phyloP scores from a whole-genome alignment of 805 yeast genomes.

The Candida hungchunana region DNA sequence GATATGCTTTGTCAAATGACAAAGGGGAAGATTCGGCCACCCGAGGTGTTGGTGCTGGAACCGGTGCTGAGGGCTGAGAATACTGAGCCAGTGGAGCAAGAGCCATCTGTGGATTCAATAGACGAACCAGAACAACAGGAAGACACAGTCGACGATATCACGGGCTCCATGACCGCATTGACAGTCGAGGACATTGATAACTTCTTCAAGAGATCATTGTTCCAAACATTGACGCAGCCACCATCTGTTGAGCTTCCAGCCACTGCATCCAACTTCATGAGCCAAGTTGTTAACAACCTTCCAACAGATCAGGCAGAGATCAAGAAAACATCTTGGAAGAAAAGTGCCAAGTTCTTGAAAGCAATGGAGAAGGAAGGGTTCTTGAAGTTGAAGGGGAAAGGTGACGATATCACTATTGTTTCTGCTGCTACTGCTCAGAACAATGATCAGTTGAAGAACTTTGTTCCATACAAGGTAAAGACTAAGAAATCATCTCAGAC shows the following conservation, averaged over 20 bases:
- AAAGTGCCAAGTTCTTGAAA: slow-evolving; percentile 78
- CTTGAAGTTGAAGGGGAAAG: slow-evolving; percentile 75
- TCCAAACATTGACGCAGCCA: slow-evolving; percentile 61
- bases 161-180: slow-evolving; percentile 27
- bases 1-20: slow-evolving; percentile 52
- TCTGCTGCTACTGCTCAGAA: slow-evolving; percentile 42
- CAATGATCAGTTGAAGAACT: slow-evolving; percentile 48
- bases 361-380: slow-evolving; percentile 77
- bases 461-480: slow-evolving; percentile 55
- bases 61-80: no score
- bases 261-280: slow-evolving; percentile 69
- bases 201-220: slow-evolving; percentile 64
- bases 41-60: background rate
- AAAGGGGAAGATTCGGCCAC: slow-evolving; percentile 8
- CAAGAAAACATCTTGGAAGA: slow-evolving; percentile 86
- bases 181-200: slow-evolving; percentile 66
- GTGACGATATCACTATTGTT: slow-evolving; percentile 66
- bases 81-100: no score
- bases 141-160: slow-evolving; percentile 15
- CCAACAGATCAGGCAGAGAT: slow-evolving; percentile 66
- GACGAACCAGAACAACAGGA: slow-evolving; percentile 10
- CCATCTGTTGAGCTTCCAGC: slow-evolving; percentile 56
- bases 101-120: no score
- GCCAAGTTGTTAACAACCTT: slow-evolving; percentile 63
- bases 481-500: slow-evolving; percentile 18